Evolutionary conservation across 1,139 yeast genomes (phyloP).

Genomic region (Yamadazyma sp.): DNA sequence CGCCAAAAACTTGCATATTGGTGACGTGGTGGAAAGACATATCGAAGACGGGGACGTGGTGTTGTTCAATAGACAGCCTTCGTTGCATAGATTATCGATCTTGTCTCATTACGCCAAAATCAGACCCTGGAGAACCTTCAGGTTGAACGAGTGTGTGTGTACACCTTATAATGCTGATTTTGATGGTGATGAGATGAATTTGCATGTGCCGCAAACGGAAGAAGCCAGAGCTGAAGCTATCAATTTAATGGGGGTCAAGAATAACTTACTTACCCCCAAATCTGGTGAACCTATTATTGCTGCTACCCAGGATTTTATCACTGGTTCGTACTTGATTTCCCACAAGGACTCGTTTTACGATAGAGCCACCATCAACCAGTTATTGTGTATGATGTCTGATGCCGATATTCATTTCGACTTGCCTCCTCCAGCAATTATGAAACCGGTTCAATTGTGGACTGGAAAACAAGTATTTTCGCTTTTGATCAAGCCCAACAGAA

Average conservation of each 20-base stretch:
- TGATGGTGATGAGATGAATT: constrained; percentile 99
- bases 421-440: constrained; percentile 92
- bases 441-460: constrained; percentile 91
- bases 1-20: constrained; percentile 75
- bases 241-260: constrained; percentile 96
- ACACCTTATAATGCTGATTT: constrained; percentile 99
- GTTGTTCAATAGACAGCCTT: constrained; percentile 95
- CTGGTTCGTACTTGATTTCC: constrained; percentile 90
- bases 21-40: constrained; percentile 97
- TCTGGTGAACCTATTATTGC: constrained; percentile 99
- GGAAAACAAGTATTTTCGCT: constrained; percentile 94
- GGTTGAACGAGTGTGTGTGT: constrained; percentile 98
- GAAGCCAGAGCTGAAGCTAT: constrained; percentile 99
- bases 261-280: constrained; percentile 90
- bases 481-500: constrained; percentile 76
- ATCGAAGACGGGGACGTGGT: constrained; percentile 97
- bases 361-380: constrained; percentile 77
- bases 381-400: constrained; percentile 95
- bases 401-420: constrained; percentile 84
- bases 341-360: constrained; percentile 93
- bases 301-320: constrained; percentile 98
- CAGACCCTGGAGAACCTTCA: constrained; percentile 97
- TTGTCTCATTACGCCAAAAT: constrained; percentile 93
- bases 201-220: constrained; percentile 98
- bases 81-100: constrained; percentile 91